Evolutionary conservation across 345 rosid species (phyloP), one percentile per base, ranked within the genome.

Genomic region (Pseudoturritis turrita): DNA sequence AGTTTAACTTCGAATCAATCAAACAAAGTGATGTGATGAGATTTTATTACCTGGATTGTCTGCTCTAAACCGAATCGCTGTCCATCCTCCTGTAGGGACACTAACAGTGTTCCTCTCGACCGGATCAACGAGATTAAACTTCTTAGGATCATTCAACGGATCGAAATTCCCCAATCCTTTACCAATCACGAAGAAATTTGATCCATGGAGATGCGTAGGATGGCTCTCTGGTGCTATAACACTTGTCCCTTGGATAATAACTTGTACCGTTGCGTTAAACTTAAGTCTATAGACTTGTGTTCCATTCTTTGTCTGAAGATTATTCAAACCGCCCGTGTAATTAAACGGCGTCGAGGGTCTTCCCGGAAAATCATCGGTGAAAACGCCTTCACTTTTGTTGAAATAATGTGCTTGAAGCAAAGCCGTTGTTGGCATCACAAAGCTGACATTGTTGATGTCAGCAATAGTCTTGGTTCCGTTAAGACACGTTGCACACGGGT

Each of bases 11-110:
- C 1, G 1, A 15, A 40, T n/a, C 36, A 41, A 9, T 59, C 22
- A 11, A 4, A 61, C n/a, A 44, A 23, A n/a, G 7, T 9, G n/a
- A 44, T 41, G 13, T 8, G 14, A 40, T n/a, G 33, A 40, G 21
- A 53, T 44, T 45, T 4, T n/a, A 4, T 45, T 75, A 87, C 97
- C 97, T 77, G 97, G 93, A 49, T 91, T 89, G 66, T 91, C 96
- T 41, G 96, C 89, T 43, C 72, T 79, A 80, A 91, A 91, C 62
- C 96, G 80, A 47, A 91, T 87, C 5, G 85, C 96, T 10, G 82
- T 81, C 97, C 96, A 89, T 54, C 96, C 97, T 4, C 82, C 96
- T 2, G 96, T 79, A 6, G 93, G 93, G 35, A 89, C 93, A 33
- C 84, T 83, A 7, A 83, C 52, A 0, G 93, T 91, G 80, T 87